Percentiles rank a stretch among this genome's conserved stretches.
Evolutionary conservation across 768 basidiomycete species (phyloP).

Genomic region (Boletus reticuloceps): DNA sequence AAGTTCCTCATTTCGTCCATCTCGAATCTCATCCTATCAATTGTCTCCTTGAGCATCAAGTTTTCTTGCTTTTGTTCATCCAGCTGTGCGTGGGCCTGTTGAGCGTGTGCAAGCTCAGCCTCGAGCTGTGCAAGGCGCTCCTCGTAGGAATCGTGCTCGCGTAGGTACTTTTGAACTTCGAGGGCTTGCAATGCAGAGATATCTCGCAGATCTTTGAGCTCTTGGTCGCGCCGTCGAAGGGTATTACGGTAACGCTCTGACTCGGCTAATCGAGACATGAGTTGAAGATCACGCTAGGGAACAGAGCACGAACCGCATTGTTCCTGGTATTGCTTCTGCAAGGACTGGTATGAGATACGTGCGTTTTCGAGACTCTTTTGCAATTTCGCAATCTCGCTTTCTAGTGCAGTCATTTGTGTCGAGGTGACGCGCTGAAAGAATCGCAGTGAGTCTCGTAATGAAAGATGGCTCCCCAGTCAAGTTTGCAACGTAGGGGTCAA

Average conservation of each 20-base stretch:
- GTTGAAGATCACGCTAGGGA: neutral
- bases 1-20: conserved; percentile 83
- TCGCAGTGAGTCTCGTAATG: conserved; percentile 1
- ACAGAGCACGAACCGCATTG: conserved; percentile 64
- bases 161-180: conserved; percentile 63
- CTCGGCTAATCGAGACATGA: conserved; percentile 43
- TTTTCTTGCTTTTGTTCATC: conserved; percentile 97
- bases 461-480: neutral
- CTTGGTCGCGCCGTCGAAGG: conserved; percentile 72
- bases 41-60: conserved; percentile 89
- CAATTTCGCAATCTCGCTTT: conserved; percentile 76
- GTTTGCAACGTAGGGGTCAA: conserved; percentile 3
- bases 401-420: conserved; percentile 65
- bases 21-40: conserved; percentile 91
- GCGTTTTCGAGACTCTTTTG: conserved; percentile 73
- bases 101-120: conserved; percentile 63
- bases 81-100: conserved; percentile 68
- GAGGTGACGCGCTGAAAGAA: conserved; percentile 55
- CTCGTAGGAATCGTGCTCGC: conserved; percentile 71
- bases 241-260: conserved; percentile 78
- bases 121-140: conserved; percentile 70
- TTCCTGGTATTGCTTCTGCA: conserved; percentile 88
- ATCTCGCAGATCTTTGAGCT: conserved; percentile 65
- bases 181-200: conserved; percentile 55
- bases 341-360: conserved; percentile 65